Conservation (phyloP, 768 basidiomycete genomes). For the Galerina marginata region DNA sequence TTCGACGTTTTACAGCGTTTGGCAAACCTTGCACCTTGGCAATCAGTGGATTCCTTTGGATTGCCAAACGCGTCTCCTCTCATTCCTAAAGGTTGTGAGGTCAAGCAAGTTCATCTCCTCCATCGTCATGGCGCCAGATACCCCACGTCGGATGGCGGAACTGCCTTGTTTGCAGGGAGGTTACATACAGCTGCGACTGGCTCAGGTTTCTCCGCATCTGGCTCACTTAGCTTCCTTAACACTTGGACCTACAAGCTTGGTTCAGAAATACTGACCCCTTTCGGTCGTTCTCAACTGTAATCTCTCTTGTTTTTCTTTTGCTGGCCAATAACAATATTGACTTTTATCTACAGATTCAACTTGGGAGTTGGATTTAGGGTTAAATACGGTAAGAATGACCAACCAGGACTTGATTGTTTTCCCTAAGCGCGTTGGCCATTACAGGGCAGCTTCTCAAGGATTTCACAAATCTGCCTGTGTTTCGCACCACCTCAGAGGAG, state of each 20-base stretch:
- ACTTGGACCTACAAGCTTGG: conserved; percentile 82
- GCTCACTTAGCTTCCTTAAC: conserved; percentile 67
- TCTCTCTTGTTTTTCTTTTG: conserved; percentile 5
- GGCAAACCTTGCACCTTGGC: conserved; percentile 58
- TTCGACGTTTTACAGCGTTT: conserved; percentile 53
- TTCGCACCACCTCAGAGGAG: conserved; percentile 64
- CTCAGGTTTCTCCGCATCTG: conserved; percentile 54
- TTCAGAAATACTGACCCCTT: conserved; percentile 76
- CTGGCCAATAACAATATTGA: neutral
- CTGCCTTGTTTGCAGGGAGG: conserved; percentile 49
- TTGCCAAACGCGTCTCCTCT: conserved; percentile 49
- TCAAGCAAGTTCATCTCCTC: conserved; percentile 61
- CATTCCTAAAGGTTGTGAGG: conserved; percentile 50
- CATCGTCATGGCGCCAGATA: conserved; percentile 75
- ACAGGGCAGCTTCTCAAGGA: conserved; percentile 42
- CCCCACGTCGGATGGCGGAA: conserved; percentile 52
- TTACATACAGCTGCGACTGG: conserved; percentile 49
- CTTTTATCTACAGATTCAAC: conserved; percentile 37
- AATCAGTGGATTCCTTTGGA: conserved; percentile 57
- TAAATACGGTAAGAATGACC: conserved; percentile 56
- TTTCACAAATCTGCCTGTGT: conserved; percentile 60
- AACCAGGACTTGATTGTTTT: conserved; percentile 3
- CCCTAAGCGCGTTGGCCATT: neutral
- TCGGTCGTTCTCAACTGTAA: conserved; percentile 75
- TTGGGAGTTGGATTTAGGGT: conserved; percentile 63